A percentile compares a stretch with the other conserved stretches of the same genome.
phyloP scores from a whole-genome alignment of 163 green algal genomes.

The Coccomyxa subellipsoidea region DNA sequence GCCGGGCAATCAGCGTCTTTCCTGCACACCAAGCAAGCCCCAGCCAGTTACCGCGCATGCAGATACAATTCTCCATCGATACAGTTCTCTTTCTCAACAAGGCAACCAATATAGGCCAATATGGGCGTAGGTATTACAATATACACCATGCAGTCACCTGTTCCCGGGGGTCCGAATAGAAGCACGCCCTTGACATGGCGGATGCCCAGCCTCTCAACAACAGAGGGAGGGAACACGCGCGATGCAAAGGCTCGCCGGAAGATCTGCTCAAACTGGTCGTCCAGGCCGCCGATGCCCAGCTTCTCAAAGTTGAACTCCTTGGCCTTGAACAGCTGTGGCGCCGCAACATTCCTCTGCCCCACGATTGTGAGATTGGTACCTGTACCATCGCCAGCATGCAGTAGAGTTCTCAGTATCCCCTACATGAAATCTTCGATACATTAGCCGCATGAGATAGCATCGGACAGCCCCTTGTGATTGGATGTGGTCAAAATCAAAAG shows the following conservation, averaged over 20 bases:
- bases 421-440: too few relatives aligned
- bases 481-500: too few relatives aligned
- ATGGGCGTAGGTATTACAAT: too few relatives aligned
- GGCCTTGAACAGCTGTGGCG: constrained; percentile 87
- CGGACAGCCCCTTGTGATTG: too few relatives aligned
- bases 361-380: constrained; percentile 5
- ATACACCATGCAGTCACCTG: constrained; percentile 16
- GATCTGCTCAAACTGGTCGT: constrained; percentile 96
- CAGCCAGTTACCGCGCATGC: too few relatives aligned
- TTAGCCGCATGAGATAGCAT: too few relatives aligned
- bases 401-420: too few relatives aligned
- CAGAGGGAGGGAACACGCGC: constrained; percentile 84
- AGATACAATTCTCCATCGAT: too few relatives aligned
- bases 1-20: constrained; percentile 98
- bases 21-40: too few relatives aligned
- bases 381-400: too few relatives aligned
- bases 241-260: constrained; percentile 97
- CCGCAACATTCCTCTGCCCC: constrained; percentile 49
- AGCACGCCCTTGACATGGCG: constrained; percentile 76
- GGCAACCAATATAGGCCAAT: too few relatives aligned
- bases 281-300: constrained; percentile 95
- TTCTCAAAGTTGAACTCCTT: constrained; percentile 96
- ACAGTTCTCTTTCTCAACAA: neutral
- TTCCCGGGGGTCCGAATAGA: constrained; percentile 84
- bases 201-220: constrained; percentile 92